Conservation (phyloP, 129 eudicot species). For the Escallonia rubra region DNA sequence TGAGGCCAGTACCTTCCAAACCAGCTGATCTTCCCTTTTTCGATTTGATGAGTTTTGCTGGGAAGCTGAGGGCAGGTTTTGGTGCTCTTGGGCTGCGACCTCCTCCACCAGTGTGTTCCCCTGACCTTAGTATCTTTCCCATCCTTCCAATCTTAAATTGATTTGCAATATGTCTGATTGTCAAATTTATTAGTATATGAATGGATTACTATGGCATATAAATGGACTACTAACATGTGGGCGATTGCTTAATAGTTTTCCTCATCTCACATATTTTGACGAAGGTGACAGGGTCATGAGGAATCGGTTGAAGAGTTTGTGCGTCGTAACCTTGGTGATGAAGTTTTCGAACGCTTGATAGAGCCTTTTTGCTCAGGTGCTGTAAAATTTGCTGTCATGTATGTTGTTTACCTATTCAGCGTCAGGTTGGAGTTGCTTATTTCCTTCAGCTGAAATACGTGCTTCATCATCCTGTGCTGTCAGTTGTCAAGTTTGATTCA, state of each 20-base stretch:
- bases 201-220: no score
- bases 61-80: conserved; percentile 94
- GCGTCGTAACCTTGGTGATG: conserved; percentile 89
- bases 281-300: conserved; percentile 72
- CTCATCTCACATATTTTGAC: conserved; percentile 27
- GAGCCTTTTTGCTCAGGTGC: conserved; percentile 97
- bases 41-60: conserved; percentile 81
- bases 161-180: not conserved
- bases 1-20: conserved; percentile 87
- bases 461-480: no score
- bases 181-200: no score
- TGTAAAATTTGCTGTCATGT: not conserved
- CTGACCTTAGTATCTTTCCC: not conserved
- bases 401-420: not conserved
- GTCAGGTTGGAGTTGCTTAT: no score
- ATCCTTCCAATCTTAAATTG: not conserved
- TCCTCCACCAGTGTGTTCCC: conserved; percentile 70
- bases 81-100: conserved; percentile 95
- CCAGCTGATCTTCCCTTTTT: conserved; percentile 80
- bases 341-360: conserved; percentile 92
- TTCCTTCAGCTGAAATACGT: no score
- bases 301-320: conserved; percentile 97
- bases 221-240: no score
- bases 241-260: not conserved
- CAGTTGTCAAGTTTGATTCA: no score